These are phyloP conservation scores for Saksenaea oblongispora DNA, from an alignment of 371 early-diverging fungal species.

Conservation along the genomic window DNA sequence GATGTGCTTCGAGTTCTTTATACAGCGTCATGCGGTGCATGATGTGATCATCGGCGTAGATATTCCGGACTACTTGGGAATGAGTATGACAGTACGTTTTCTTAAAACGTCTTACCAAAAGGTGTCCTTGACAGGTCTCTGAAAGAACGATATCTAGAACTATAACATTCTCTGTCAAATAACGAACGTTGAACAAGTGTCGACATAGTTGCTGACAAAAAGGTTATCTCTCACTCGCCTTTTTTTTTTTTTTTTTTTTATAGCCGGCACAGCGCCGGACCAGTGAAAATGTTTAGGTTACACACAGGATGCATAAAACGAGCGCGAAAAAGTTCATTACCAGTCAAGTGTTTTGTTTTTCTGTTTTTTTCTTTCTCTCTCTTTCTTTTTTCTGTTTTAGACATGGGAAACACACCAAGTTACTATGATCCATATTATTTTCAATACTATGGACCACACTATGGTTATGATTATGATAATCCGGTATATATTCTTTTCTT, in stretches of 20 bases:
- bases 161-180: slow-evolving; percentile 14
- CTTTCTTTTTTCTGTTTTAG: slow-evolving; percentile 3
- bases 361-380: slow-evolving; percentile 3
- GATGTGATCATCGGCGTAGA: slow-evolving; percentile 31
- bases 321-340: neutral
- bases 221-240: neutral
- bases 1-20: slow-evolving; percentile 60
- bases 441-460: neutral
- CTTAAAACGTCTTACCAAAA: neutral
- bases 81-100: neutral
- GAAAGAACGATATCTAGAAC: neutral
- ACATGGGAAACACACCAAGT: slow-evolving; percentile 6
- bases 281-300: neutral
- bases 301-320: neutral
- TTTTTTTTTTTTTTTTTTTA: slow-evolving; percentile 1
- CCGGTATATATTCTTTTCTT: neutral
- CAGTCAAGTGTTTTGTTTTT: slow-evolving; percentile 1
- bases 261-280: neutral
- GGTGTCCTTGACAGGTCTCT: neutral
- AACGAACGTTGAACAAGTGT: neutral
- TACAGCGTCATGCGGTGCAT: slow-evolving; percentile 30
- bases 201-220: slow-evolving; percentile 4
- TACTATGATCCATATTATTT: slow-evolving; percentile 8
- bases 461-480: neutral
- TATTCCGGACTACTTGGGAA: slow-evolving; percentile 17